Base-by-base conservation (phyloP, 805 yeast species). In the Kurtzmaniella fragi region DNA sequence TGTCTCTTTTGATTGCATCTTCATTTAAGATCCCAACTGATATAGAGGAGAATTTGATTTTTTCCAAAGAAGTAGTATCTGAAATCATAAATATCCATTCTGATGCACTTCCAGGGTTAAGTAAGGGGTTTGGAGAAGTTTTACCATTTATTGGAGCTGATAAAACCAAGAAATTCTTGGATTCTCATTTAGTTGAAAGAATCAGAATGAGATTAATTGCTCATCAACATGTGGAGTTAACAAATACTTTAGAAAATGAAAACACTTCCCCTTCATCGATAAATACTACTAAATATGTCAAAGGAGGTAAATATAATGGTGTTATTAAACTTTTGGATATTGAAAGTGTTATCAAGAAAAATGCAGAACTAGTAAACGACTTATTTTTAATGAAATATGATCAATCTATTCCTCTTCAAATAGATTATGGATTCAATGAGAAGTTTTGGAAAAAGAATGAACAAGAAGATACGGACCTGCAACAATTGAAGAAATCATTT, bases 131-230 rank as follows among this genome's bases (percentile, higher is more conserved):
- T 52, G 70, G 70, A 45, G 93, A 86, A 55, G 82, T 82, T 3
- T 56, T 68, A 40, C 63, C 64, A 26, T 61, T 74, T 30, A 37
- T 78, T 57, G 46, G 75, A 2, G 59, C 67, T 25, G 69, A 66
- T 6, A 67, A 75, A 20, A 76, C 84, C 31, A 77, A 82, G 39
- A 52, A 56, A 3, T 85, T 90, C 48, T 65, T 91, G 46, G 86
- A 87, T 53, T 62, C 70, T 9, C 97, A 91, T 62, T 69, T 91
- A 49, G 70, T 75, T 40, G 96, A 90, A 48, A 72, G 97, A 44
- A 90, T 91, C 31, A 75, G 90, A 47, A 86, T 93, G 80, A 78
- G 96, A 41, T 66, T 90, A 36, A 69, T 89, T 39, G 89, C 95
- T 0, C 90, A 85, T 45, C 96, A 93, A 58, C 95, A 85, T 61